Conservation (phyloP, 495 filamentous ascomycete species). For the Darksidea phi region DNA sequence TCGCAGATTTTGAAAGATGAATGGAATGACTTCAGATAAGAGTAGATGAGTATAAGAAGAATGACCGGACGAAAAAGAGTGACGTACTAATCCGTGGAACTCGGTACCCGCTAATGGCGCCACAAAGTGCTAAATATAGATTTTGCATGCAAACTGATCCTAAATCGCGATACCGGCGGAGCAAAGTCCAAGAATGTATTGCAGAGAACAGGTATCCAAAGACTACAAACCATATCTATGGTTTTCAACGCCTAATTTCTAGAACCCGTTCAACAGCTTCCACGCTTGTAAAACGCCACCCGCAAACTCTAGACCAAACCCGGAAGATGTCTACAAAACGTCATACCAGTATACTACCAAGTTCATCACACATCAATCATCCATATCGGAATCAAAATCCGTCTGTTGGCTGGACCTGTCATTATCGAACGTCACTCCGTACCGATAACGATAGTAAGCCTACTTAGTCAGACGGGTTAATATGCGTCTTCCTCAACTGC, state of each 20-base stretch:
- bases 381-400: slow-evolving; percentile 1
- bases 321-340: neutral
- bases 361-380: neutral
- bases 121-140: too few relatives aligned
- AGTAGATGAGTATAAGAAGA: too few relatives aligned
- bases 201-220: neutral
- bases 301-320: neutral
- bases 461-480: slow-evolving; percentile 30
- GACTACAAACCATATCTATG: neutral
- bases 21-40: too few relatives aligned
- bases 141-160: too few relatives aligned
- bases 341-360: neutral
- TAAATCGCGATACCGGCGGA: too few relatives aligned
- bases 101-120: too few relatives aligned
- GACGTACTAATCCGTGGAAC: neutral
- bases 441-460: neutral
- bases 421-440: neutral
- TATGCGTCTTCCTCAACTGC: slow-evolving; percentile 26
- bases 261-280: neutral
- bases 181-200: slow-evolving; percentile 4
- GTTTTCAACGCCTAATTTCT: neutral
- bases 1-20: slow-evolving; percentile 3
- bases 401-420: neutral
- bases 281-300: too few relatives aligned
- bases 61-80: neutral